Evolutionary conservation across 2,329 filamentous ascomycete species (phyloP).

Genomic region (Clarireedia monteithiana): DNA sequence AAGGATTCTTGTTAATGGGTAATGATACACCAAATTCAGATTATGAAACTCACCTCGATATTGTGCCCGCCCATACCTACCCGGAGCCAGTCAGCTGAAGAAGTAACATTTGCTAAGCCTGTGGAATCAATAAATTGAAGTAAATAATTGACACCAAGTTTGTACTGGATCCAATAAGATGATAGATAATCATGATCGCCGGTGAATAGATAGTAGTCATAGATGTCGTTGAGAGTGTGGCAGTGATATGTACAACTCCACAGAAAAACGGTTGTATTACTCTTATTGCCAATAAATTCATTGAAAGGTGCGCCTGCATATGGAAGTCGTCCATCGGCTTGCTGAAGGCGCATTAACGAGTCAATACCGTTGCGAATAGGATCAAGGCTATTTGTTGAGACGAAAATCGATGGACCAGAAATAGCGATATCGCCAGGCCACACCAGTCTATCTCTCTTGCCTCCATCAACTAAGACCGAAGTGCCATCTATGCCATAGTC

Average conservation of each 20-base stretch:
- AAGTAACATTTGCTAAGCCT: slow-evolving; percentile 24
- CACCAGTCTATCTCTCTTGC: slow-evolving; percentile 50
- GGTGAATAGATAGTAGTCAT: slow-evolving; percentile 50
- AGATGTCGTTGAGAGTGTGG: slow-evolving; percentile 49
- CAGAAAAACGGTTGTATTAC: slow-evolving; percentile 17
- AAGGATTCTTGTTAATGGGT: no score
- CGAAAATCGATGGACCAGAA: slow-evolving; percentile 44
- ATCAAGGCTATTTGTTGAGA: slow-evolving; percentile 46
- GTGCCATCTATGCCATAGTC: slow-evolving; percentile 12
- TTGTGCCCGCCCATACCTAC: slow-evolving; percentile 23
- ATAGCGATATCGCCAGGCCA: slow-evolving; percentile 57
- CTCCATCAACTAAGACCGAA: slow-evolving; percentile 39
- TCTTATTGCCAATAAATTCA: no score
- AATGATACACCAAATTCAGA: no score
- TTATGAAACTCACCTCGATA: slow-evolving; percentile 9
- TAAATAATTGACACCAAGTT: slow-evolving; percentile 38
- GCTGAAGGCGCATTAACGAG: slow-evolving; percentile 13
- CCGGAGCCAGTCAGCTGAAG: slow-evolving; percentile 19
- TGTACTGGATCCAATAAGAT: slow-evolving; percentile 41
- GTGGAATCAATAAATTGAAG: slow-evolving; percentile 32
- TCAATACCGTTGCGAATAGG: slow-evolving; percentile 43
- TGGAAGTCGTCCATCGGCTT: slow-evolving; percentile 13
- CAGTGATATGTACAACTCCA: slow-evolving; percentile 47
- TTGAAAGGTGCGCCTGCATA: slow-evolving; percentile 35
- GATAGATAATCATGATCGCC: slow-evolving; percentile 42